Evolutionary conservation across 176 grass and related monocot genomes (phyloP), one percentile per base, ranked within the genome.

Genomic region (Carex myosuroides): DNA sequence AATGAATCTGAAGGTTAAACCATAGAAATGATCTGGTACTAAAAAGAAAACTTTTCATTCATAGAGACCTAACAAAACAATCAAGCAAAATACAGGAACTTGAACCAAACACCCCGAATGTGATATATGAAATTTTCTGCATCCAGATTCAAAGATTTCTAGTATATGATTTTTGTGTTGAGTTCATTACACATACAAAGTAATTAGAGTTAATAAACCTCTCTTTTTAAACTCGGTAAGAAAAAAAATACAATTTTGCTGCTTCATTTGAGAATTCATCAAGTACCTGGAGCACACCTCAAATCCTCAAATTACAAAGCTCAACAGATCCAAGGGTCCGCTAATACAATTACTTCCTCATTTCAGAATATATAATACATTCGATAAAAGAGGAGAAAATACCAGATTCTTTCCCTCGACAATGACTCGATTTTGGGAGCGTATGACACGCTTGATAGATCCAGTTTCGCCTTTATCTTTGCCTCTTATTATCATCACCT

Each of bases 321-420:
- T 20, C 77, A 59, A 59, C 16, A 60, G 18, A 37, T 35, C 53
- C 26, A 39, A 1, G n/a, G 53, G 3, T 79, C 52, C 30, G 35
- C 59, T 59, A 39, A 30, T 60, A 26, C 77, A 79, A 80, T 6
- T 10, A 79, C 10, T 39, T 29, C 18, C 54, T 13, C 52, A 65
- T 39, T 44, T 22, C 58, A 52, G 9, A 60, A 39, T 18, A 50
- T 50, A 50, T 50, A 50, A 50, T 50, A 50, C 10, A 50, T 63
- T 63, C 3, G 16, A 67, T 42, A 3, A 10, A 1, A 60, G 8
- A 33, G 26, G 4, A 54, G 58, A 62, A 60, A 79, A 44, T 87
- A 97, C 95, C 95, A 98, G 66, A 82, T 98, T 98, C 84, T 98
- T 98, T 58, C 95, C 90, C 75, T 98, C 95, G 41, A 98, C 92